Base-by-base conservation (phyloP, 371 early-diverging fungal species). In the Mucor lusitanicus region DNA sequence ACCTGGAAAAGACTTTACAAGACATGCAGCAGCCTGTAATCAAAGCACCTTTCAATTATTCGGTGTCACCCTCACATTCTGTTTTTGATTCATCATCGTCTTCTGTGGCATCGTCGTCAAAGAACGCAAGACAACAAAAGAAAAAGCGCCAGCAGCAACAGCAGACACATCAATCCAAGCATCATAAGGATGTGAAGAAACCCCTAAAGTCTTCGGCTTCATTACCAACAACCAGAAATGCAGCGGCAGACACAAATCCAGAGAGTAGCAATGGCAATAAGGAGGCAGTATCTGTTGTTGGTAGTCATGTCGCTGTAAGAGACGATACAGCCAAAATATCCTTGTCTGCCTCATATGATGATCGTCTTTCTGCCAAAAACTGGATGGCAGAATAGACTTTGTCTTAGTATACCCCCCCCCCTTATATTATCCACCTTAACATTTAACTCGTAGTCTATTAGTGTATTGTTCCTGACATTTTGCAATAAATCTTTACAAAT, bases 1-100 rank as follows among this genome's bases (percentile, higher is more conserved):
- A 76, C 21, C 68, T 88, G 25, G 85, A 88, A 63, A 85, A 81
- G 21, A 78, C 86, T 3, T 67, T 86, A 40, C 60, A 73, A 3
- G 80, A 80, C 28, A 80, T 87, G 44, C 71, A 79, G 9, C 74
- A 76, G 23, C 71, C 71, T n/a, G 19, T 63, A 6, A 63, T 72
- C 11, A 54, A 63, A 33, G 37, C 67, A 15, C 71, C 46, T 3
- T 64, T 23, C 57, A 74, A 15, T 39, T 71, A 19, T 56, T 33
- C n/a, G 1, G 23, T 64, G 3, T 55, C 61, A 5, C 60, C 64
- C 17, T 53, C 64, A 21, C 32, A 60, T n/a, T 64, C 69, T 23
- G 2, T 27, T 3, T 19, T 32, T 21, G 35, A 33, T 23, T 63
- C 63, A 25, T 61, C 70, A 0, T 35, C 59, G 6, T 64, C 64